Evolutionary conservation across 352 stramenopile species (phyloP), one percentile per base, ranked within the genome.

Genomic region (Lagenidium giganteum): DNA sequence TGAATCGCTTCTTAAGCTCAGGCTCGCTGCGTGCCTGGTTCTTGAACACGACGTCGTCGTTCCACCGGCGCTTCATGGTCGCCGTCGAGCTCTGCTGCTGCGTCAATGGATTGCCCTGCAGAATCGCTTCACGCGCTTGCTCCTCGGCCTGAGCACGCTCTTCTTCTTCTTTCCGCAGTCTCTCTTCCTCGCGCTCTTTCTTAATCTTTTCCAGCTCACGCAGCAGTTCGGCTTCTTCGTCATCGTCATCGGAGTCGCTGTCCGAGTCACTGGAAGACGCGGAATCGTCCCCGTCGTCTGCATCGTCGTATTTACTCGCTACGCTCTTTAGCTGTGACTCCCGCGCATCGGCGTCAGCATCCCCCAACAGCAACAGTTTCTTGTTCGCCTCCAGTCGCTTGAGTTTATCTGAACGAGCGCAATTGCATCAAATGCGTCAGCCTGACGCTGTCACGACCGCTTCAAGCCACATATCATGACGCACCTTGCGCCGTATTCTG

Each of bases 1-100:
- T 98, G 67, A 99, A 99, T 45, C 96, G 82, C 61, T 99, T 99
- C 64, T 91, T 94, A 28, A 95, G 67, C 59, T 97, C 79, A 5
- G 90, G 90, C 59, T 98, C 96, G 47, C 89, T 90, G 51, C 92
- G 87, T 17, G 95, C 96, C 66, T 97, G 89, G 73, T 99, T 99
- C 52, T 97, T 97, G 82, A 99, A 99, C 21, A 99, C 95, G 14
- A 99, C 96, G 70, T 99, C 97, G 57, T 99, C 96, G 75, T 99
- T 99, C 97, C 97, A 99, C 42, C 90, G 90, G 28, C 95, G 76
- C 62, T 98, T 98, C 67, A 98, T 82, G 51, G 77, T 80, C 72
- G 36, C 67, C 47, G 33, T 33, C 26, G 33, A 38, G 28, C 45
- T 61, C 16, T 69, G 56, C 20, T 51, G 47, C 44, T 86, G 73